phyloP scores from a whole-genome alignment of 176 grass and related monocot genomes.

The Phragmites australis region DNA sequence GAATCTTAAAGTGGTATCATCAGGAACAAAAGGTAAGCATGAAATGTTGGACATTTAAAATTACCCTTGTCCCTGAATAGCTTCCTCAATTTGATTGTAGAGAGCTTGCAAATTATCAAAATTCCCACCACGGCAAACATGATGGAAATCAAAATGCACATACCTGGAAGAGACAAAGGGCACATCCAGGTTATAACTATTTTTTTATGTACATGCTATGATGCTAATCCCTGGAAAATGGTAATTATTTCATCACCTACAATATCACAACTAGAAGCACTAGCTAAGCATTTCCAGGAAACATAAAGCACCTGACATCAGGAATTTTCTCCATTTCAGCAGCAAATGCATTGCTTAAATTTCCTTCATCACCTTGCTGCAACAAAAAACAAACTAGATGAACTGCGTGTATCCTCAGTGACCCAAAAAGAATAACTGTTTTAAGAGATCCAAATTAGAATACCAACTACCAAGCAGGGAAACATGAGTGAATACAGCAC shows the following conservation, averaged over 20 bases:
- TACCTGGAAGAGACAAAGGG: constrained; percentile 52
- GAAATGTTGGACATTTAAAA: constrained; percentile 35
- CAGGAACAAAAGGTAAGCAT: constrained; percentile 16
- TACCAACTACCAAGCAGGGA: constrained; percentile 6
- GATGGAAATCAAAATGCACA: constrained; percentile 94
- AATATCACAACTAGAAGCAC: constrained; percentile 28
- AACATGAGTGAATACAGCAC: not conserved
- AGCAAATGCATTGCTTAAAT: constrained; percentile 79
- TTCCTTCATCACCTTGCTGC: constrained; percentile 91
- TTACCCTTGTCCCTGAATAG: constrained; percentile 94
- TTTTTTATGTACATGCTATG: constrained; percentile 28
- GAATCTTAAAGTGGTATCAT: constrained; percentile 26
- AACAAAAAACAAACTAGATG: constrained; percentile 38
- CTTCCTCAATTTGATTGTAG: constrained; percentile 70
- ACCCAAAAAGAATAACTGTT: not conserved
- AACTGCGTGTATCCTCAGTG: not conserved
- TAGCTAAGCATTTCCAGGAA: constrained; percentile 34
- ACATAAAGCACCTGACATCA: constrained; percentile 59
- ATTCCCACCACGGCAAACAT: constrained; percentile 76
- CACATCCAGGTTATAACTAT: constrained; percentile 36
- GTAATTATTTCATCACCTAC: constrained; percentile 30
- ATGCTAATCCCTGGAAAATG: constrained; percentile 1
- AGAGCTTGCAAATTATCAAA: constrained; percentile 86
- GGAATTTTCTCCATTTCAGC: constrained; percentile 76
- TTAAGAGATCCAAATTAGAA: constrained; percentile 3